Evolutionary conservation across 148 eudicot genomes (phyloP).

Genomic region (Vaccinium myrtillus): DNA sequence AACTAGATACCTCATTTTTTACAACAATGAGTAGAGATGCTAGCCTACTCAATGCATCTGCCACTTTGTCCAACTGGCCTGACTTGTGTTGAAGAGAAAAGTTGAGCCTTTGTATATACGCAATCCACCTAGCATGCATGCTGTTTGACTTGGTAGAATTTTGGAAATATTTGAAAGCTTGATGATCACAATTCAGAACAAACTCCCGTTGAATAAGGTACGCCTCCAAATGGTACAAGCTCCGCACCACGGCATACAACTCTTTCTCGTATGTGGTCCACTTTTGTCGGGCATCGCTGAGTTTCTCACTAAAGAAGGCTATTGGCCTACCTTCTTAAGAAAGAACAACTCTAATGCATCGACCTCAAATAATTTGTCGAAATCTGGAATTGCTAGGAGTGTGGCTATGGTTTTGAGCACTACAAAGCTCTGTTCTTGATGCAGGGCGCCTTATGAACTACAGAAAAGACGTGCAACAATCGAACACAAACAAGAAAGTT

Average conservation of each 20-base stretch:
- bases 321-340: neutral
- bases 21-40: neutral
- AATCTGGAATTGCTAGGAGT: neutral
- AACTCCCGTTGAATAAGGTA: neutral
- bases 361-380: neutral
- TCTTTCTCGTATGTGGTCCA: neutral
- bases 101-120: neutral
- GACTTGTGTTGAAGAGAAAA: neutral
- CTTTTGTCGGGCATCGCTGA: neutral
- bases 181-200: slow-evolving; percentile 8
- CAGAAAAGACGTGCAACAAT: too few species aligned
- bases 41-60: neutral
- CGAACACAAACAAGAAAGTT: too few species aligned
- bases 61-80: neutral
- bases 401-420: neutral
- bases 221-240: too few species aligned
- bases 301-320: neutral
- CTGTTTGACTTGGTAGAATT: neutral
- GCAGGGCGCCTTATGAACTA: too few species aligned
- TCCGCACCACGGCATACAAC: too few species aligned
- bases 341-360: neutral
- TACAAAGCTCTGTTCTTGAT: neutral
- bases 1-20: neutral
- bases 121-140: slow-evolving; percentile 10
- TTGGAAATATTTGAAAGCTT: neutral